Percentiles rank a stretch among this genome's conserved stretches.
These are phyloP conservation scores for Singerocomus rubriflavus DNA, from an alignment of 1,284 basidiomycete species.

Conservation along the genomic window DNA sequence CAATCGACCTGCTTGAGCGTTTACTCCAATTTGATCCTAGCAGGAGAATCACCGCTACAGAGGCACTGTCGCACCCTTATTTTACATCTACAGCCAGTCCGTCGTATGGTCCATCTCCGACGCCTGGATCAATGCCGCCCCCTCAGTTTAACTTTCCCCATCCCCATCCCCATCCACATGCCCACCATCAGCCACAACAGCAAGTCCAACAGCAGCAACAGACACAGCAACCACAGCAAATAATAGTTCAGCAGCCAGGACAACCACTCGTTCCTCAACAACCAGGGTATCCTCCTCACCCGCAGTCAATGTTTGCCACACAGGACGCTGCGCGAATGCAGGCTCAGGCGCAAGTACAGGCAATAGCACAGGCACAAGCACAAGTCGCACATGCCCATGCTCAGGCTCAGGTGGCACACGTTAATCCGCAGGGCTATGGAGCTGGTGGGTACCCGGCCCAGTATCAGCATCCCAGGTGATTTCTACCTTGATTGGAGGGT, in stretches of 20 bases:
- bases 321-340: constrained; percentile 38
- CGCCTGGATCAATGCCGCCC: constrained; percentile 60
- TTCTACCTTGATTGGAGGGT: neutral
- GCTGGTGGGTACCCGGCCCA: constrained; percentile 29
- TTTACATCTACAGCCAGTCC: constrained; percentile 64
- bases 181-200: constrained; percentile 43
- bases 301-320: constrained; percentile 32
- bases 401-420: constrained; percentile 32
- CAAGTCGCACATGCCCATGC: constrained; percentile 39
- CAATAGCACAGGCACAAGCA: constrained; percentile 40
- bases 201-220: constrained; percentile 44
- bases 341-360: constrained; percentile 39
- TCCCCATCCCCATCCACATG: constrained; percentile 44
- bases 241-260: constrained; percentile 38
- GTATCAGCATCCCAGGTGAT: constrained; percentile 33
- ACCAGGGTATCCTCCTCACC: constrained; percentile 41
- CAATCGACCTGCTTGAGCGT: constrained; percentile 92
- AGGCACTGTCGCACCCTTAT: constrained; percentile 92
- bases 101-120: constrained; percentile 44
- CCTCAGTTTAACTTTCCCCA: constrained; percentile 70
- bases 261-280: constrained; percentile 31
- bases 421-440: constrained; percentile 29
- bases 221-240: constrained; percentile 36
- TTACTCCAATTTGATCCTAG: constrained; percentile 96
- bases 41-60: constrained; percentile 88